Evolutionary conservation across 1,284 basidiomycete genomes (phyloP), one percentile per base, ranked within the genome.

Genomic region (Xerocomus nothofagi): DNA sequence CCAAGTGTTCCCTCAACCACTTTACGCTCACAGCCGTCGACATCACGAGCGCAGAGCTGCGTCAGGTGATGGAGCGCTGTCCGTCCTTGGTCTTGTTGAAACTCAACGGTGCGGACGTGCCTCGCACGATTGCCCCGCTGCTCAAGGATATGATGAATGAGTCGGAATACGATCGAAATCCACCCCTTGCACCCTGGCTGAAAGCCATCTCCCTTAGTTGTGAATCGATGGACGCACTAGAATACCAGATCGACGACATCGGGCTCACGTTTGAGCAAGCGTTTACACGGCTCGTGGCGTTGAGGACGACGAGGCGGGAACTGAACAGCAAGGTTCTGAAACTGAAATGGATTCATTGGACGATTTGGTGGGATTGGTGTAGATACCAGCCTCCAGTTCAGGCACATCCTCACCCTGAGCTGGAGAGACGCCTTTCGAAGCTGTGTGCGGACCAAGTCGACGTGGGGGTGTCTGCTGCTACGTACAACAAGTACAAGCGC

Each of bases 401-500:
- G 38, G 31, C 50, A 14, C 61, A 58, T 7, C 63, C 63, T 3
- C 17, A 51, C 14, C 56, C 55, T 3, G 57, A 65, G 33, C 49
- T 64, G 48, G 62, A 64, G 53, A 42, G 27, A 17, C 65, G 57
- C 3, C 55, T 64, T 7, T 44, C 23, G 39, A 50, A 18, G 31
- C 9, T 67, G 30, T 66, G 63, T 24, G 57, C 53, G 9, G 52
- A 47, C 1, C 48, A 66, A 12, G 63, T 64, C 2, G 62, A 64
- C 15, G 63, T 64, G n/a, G 62, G 62, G 1, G 62, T 67, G 26
- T 67, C 65, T 20, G 39, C 56, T 0, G 62, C 63, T 0, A 55
- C 63, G 4, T 64, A 64, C 42, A 64, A 64, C 55, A 64, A 63
- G 52, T 64, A 64, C 52, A 64, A 64, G 44, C 65, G 62, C 6